Evolutionary conservation across 164 flowering plant genomes (phyloP), one percentile per base, ranked within the genome.

Genomic region (Vitis rotundifolia): DNA sequence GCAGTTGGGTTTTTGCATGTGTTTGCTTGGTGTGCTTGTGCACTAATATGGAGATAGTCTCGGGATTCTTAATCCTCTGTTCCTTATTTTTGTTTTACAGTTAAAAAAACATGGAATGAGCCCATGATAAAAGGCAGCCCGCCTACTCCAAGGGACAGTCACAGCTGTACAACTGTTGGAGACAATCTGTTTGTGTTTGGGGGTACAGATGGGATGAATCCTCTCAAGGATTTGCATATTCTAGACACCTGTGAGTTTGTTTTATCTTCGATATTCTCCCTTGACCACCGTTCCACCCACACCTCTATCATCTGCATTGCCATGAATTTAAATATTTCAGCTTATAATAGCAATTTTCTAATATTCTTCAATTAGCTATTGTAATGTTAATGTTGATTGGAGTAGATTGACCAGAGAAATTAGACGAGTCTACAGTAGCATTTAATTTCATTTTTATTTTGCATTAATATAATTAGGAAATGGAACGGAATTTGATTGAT

Each of bases 81-180:
- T 61, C 19, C 19, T 22, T 13, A 48, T 52, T 51, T 63, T 72
- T 68, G 18, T 19, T 63, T 59, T 74, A 71, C 89, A 94, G 98
- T 67, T 26, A 81, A 76, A 69, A 87, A 81, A 74, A 74, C 81
- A 63, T 94, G 98, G 98, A 91, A 82, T 78, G 86, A 90, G 78
- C 96, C 93, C 5, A 76, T 80, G 75, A 74, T 90, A 66, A 89
- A 89, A 69, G 99, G 99, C n/a, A 73, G 49, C 9, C 90, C 89
- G 9, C 99, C 99, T 48, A 71, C 80, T 61, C 97, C 96, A 10
- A 85, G 98, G 73, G 99, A 95, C 66, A 93, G 99, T 76, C 99
- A 95, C 74, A 93, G 84, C 61, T 95, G 96, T 69, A 93, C 98
- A 1, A 75, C 91, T 47, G 89, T 95, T 57, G 98, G 93, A 44